Evolutionary conservation across 169 alveolate species (phyloP), one percentile per base, ranked within the genome.

Genomic region (Eimeria falciformis): DNA sequence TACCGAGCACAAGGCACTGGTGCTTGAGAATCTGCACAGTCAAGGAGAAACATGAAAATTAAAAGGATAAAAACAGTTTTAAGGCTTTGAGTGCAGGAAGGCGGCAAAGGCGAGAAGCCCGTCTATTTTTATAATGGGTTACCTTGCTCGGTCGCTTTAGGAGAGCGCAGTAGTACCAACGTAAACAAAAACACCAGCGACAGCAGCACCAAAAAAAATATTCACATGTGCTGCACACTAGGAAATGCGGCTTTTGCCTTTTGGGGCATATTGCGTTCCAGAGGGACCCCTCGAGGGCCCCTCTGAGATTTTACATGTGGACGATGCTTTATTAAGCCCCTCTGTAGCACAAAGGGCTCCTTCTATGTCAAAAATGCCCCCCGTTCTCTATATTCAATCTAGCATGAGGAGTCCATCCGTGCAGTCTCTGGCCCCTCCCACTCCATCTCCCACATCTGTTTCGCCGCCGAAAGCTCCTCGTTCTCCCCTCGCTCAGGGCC

Each of bases 221-320:
- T 17, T 12, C 65, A 53, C n/a, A 53, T 53, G 65, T 17, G n/a
- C n/a, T 17, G 17, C n/a, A 1, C 65, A 17, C 0, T 0, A 53
- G 65, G 65, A 53, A 3, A 53, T 53, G 65, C 65, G 65, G 65
- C 65, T 12, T 21, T 53, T 53, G 65, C 65, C 65, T 53, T 21
- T 21, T 53, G 65, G 65, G 65, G 65, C 65, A 17, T 53, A 53
- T 21, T 17, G 3, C 3, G 17, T 53, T 17, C 65, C 65, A 21
- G 65, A 53, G 65, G 65, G 65, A 2, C 65, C 65, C n/a, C n/a
- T 21, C n/a, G 65, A 53, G n/a, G 65, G 65, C 65, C 65, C 65
- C 65, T 53, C 65, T 53, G 65, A 53, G 65, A 21, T 17, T 3
- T 53, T 12, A 53, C 65, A 17, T 53, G 25, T 53, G n/a, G 65